Base-by-base conservation (phyloP, 1,139 yeast genomes). In the Trichomonascaceae sp. region DNA sequence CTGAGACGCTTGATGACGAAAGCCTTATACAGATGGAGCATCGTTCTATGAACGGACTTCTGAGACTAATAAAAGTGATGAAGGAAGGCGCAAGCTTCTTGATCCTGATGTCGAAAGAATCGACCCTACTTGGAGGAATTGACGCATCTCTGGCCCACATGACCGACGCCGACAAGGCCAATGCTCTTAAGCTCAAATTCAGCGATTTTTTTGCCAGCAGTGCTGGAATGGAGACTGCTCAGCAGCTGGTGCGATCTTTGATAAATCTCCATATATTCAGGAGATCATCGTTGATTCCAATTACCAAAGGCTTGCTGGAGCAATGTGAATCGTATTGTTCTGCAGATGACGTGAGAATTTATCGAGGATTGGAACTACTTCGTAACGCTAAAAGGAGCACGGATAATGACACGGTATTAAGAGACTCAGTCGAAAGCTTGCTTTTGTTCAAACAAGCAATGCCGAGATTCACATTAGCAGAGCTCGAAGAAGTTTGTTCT, bases 321-420 rank as follows among this genome's bases (percentile, higher is more conserved):
- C 84, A 95, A 60, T 95, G 99, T 74, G 96, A 96, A 1, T 85
- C 96, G 1, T 95, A 90, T 70, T 95, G 98, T 66, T 89, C 97
- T 0, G 83, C 96, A 10, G 89, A 87, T 63, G 99, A 95, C 70
- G 97, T 93, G 32, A 79, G 90, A 57, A 87, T 95, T 22, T 95
- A 91, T 75, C 87, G 93, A 70, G 99, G 98, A 0, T 83, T 90
- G 63, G 99, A 95, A 67, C 89, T 87, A 66, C 75, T 95, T 63
- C 87, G 95, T 56, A 83, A 85, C 64, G 98, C 98, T 0, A 87
- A 87, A 65, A 86, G 82, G 57, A 80, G 83, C 60, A 90, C 88
- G 1, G 96, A 88, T 65, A 76, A 78, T 49, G 96, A 89, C 56
- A 76, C 86, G 58, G 81, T 86, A 61, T 73, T 77, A 53, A 85